These are phyloP conservation scores for Syncephalastrum racemosum DNA, from an alignment of 371 early-diverging fungal genomes.

Conservation along the genomic window DNA sequence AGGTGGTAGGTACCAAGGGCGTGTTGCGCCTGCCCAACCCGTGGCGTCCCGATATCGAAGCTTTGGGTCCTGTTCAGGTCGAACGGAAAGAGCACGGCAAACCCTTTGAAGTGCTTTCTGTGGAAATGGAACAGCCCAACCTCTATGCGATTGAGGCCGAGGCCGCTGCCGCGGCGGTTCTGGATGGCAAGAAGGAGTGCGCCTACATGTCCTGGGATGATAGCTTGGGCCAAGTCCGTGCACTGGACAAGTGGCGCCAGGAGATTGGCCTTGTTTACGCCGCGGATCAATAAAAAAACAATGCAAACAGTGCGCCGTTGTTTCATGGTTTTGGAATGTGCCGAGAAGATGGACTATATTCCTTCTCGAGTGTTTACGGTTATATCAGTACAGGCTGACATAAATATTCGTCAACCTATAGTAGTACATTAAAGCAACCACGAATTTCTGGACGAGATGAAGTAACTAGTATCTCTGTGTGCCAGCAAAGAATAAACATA, in stretches of 20 bases:
- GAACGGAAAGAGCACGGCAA: conserved; percentile 29
- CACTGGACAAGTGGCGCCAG: conserved; percentile 47
- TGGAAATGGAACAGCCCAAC: conserved; percentile 29
- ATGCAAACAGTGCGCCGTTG: no score
- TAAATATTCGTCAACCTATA: no score
- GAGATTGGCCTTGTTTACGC: conserved; percentile 44
- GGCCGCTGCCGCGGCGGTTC: conserved; percentile 39
- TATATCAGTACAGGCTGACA: no score
- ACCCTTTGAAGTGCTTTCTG: conserved; percentile 20
- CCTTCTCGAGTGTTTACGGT: no score
- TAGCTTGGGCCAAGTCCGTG: conserved; percentile 36
- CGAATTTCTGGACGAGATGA: no score
- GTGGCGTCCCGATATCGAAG: conserved; percentile 49
- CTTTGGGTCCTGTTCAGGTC: conserved; percentile 33
- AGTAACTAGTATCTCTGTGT: no score
- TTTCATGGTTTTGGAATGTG: no score
- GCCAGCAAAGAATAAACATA: no score
- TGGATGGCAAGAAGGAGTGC: conserved; percentile 33
- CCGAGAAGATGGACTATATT: no score
- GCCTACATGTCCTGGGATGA: conserved; percentile 48
- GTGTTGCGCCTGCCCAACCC: conserved; percentile 30
- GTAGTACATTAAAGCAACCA: no score
- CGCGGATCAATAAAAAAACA: conserved; percentile 20
- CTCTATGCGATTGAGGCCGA: conserved; percentile 46
- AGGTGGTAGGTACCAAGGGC: conserved; percentile 40